Evolutionary conservation across 1,284 basidiomycete genomes (phyloP).

Genomic region (Ganoderma sinense): DNA sequence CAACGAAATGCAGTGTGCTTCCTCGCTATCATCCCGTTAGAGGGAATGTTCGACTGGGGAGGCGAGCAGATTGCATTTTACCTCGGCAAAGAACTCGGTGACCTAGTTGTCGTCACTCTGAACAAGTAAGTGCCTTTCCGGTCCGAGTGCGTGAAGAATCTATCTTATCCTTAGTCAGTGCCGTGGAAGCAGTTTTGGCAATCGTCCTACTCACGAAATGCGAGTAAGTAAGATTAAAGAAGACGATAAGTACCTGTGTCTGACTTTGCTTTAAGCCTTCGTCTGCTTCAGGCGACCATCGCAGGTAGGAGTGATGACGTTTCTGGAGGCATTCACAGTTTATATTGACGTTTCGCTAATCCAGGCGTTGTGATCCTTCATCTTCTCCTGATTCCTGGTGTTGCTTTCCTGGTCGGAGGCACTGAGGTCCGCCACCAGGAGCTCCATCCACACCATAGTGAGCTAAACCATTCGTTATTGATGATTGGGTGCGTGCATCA

Average conservation of each 20-base stretch:
- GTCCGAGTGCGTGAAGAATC: slow-evolving; percentile 34
- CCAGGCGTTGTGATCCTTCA: slow-evolving; percentile 70
- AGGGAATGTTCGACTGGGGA: slow-evolving; percentile 64
- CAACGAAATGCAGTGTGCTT: slow-evolving; percentile 52
- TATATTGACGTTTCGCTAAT: not conserved
- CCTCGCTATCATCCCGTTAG: slow-evolving; percentile 61
- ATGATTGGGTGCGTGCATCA: slow-evolving; percentile 59
- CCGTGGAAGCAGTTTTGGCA: slow-evolving; percentile 68
- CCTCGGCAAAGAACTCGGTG: slow-evolving; percentile 62
- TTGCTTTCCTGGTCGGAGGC: slow-evolving; percentile 68
- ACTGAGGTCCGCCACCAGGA: slow-evolving; percentile 59
- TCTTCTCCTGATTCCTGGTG: slow-evolving; percentile 66
- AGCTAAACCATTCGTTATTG: slow-evolving; percentile 73
- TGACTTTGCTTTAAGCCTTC: slow-evolving; percentile 44
- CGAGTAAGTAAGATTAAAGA: slow-evolving; percentile 55
- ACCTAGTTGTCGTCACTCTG: slow-evolving; percentile 62
- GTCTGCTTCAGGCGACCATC: slow-evolving; percentile 66
- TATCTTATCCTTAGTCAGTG: slow-evolving; percentile 48
- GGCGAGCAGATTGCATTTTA: slow-evolving; percentile 69
- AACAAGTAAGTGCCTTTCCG: slow-evolving; percentile 58
- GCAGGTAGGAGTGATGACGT: slow-evolving; percentile 48
- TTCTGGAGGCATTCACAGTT: not conserved
- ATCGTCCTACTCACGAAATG: slow-evolving; percentile 70
- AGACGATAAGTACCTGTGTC: not conserved
- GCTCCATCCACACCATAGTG: slow-evolving; percentile 56